Percentiles rank a stretch among this genome's conserved stretches.
phyloP scores from a whole-genome alignment of 1,284 basidiomycete species.

The Cutaneotrichosporon sp. region DNA sequence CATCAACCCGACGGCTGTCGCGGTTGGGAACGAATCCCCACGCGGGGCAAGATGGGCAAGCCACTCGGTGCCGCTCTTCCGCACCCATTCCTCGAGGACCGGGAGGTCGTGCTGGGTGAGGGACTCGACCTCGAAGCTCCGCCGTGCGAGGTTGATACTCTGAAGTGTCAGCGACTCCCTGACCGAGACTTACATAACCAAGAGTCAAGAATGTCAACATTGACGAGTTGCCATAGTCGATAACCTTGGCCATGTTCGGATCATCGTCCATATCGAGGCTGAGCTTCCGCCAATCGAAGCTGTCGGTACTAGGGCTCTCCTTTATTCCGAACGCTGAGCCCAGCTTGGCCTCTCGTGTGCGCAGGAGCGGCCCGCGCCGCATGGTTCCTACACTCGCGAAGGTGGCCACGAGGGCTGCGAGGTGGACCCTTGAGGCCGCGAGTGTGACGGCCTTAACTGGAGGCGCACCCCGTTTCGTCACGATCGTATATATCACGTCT shows the following conservation, averaged over 20 bases:
- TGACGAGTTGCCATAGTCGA: conserved; percentile 40
- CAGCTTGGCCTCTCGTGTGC: conserved; percentile 28
- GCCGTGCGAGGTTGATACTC: conserved; percentile 27
- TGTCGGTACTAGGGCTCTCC: conserved; percentile 4
- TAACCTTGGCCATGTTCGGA: conserved; percentile 17
- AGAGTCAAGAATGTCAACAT: conserved; percentile 41
- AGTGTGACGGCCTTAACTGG: conserved; percentile 3
- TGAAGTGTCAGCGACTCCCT: conserved; percentile 9
- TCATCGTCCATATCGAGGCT: conserved; percentile 4
- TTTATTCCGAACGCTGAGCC: conserved; percentile 39
- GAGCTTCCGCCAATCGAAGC: background rate
- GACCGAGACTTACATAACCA: conserved; percentile 31
- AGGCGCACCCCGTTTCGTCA: conserved; percentile 15
- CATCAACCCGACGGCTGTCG: conserved; percentile 29
- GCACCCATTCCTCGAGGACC: conserved; percentile 33
- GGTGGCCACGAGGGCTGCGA: background rate
- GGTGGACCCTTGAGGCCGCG: conserved; percentile 7
- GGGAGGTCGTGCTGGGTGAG: conserved; percentile 39
- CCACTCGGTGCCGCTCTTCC: conserved; percentile 18
- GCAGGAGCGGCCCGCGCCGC: conserved; percentile 39
- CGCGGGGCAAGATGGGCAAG: conserved; percentile 6
- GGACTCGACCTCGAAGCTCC: conserved; percentile 27
- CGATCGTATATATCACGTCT: conserved; percentile 27
- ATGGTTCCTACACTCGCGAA: conserved; percentile 24
- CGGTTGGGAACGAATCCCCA: conserved; percentile 15